Evolutionary conservation across 192 early-diverging fungal species (phyloP).

Genomic region (Rhizophagus clarus): DNA sequence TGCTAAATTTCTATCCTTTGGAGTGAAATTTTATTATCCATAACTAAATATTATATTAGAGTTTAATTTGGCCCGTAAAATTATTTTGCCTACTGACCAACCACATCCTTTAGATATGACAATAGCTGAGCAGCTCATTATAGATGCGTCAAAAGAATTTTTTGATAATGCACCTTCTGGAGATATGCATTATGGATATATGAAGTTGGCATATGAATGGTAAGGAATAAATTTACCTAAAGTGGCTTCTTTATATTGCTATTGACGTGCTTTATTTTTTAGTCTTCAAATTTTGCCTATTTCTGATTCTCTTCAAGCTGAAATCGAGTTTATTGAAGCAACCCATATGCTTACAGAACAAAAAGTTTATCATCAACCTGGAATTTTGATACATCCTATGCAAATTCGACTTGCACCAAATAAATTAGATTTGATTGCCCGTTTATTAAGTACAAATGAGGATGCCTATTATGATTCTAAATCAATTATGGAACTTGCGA

Average conservation of each 20-base stretch:
- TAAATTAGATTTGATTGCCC: constrained; percentile 61
- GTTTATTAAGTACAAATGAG: constrained; percentile 54
- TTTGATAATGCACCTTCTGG: constrained; percentile 74
- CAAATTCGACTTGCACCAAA: constrained; percentile 67
- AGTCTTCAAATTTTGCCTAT: constrained; percentile 66
- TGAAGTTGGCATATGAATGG: constrained; percentile 78
- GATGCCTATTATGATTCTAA: constrained; percentile 52
- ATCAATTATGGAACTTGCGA: constrained; percentile 57
- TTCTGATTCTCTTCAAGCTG: constrained; percentile 53
- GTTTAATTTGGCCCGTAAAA: constrained; percentile 59
- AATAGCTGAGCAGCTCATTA: constrained; percentile 60
- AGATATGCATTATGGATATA: constrained; percentile 62
- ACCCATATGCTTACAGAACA: constrained; percentile 63
- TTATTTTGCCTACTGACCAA: constrained; percentile 47
- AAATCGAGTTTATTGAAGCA: constrained; percentile 72
- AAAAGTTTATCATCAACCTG: constrained; percentile 49
- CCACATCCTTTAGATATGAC: constrained; percentile 44
- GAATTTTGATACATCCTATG: constrained; percentile 64
- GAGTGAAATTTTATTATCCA: neutral
- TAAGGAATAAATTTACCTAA: constrained; percentile 16
- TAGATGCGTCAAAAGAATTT: constrained; percentile 71
- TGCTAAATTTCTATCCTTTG: neutral
- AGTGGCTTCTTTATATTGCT: neutral
- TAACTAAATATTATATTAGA: constrained; percentile 35
- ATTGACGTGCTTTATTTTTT: constrained; percentile 10